Base-by-base conservation (phyloP, 352 stramenopile species). In the Globisporangium iwayamae region DNA sequence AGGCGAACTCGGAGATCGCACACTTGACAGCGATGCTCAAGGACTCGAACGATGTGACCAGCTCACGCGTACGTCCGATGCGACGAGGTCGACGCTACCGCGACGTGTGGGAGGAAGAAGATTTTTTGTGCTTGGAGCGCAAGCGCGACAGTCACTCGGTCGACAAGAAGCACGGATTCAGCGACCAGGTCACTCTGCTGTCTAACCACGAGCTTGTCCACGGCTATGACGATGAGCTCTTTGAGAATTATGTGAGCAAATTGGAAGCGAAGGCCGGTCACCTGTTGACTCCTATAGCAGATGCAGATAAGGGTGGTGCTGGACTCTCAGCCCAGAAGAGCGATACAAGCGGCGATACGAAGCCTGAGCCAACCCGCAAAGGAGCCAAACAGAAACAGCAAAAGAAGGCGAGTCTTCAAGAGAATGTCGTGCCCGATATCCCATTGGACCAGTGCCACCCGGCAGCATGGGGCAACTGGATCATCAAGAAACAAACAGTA, bases 151-250 rank as follows among this genome's bases (percentile, higher is more conserved):
- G 32, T 18, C 38, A 63, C 41, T 41, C 38, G 16, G 11, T 58
- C 3, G 65, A 73, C 54, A 74, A 80, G 68, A 79, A 81, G 59
- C 57, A 67, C 11, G 71, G 66, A 11, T 80, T 77, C 39, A 56
- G 73, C 10, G 71, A 78, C 34, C 76, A 78, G 22, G 56, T 78
- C 34, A 34, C 59, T 0, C 56, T 92, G 28, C 45, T 75, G 59
- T 85, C 73, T 7, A 69, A 90, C 65, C 72, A 72, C 13, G 73
- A 91, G 14, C 65, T 96, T 9, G 87, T 94, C 8, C 80, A 84
- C 52, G 79, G 81, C 56, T 96, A 93, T 60, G 78, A 96, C 56
- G 87, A 94, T 48, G 75, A 86, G 39, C 59, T 82, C 53, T 96
- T 90, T 62, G 50, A 74, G n/a, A 63, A 73, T 0, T 93, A 86